These are phyloP conservation scores for Naganishia randhawae DNA, from an alignment of 768 basidiomycete genomes.

Conservation along the genomic window DNA sequence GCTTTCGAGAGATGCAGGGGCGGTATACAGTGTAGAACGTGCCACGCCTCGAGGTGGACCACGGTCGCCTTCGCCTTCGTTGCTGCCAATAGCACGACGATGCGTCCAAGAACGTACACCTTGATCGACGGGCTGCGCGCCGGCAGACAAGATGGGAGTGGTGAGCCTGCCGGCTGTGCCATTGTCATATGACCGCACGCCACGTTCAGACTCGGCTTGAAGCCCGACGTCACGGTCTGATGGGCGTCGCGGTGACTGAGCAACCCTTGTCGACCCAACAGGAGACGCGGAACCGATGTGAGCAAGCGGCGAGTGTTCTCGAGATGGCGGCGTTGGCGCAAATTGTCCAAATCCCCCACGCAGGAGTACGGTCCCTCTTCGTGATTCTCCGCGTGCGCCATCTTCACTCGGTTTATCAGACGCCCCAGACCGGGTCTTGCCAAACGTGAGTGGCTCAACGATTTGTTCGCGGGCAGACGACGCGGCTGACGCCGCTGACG, in stretches of 20 bases:
- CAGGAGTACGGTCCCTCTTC: conserved; percentile 16
- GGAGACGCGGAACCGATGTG: neutral
- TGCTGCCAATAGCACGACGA: neutral
- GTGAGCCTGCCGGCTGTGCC: neutral
- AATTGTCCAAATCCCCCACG: conserved; percentile 27
- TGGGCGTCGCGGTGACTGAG: neutral
- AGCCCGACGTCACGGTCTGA: conserved; percentile 1
- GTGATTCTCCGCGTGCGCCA: conserved; percentile 7
- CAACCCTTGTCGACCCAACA: neutral
- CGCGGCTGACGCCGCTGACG: conserved; percentile 10
- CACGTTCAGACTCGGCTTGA: neutral
- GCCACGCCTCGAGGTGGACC: neutral
- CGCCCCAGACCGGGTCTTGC: neutral
- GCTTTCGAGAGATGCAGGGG: conserved; percentile 17
- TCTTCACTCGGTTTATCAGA: neutral
- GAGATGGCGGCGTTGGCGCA: neutral
- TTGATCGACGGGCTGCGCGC: conserved; percentile 4
- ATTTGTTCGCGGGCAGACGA: neutral
- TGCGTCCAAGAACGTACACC: conserved; percentile 5
- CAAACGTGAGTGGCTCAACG: conserved; percentile 17
- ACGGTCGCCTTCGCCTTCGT: neutral
- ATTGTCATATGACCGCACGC: neutral
- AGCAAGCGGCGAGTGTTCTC: neutral
- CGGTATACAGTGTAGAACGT: neutral
- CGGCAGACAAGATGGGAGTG: conserved; percentile 16